These are phyloP conservation scores for Wolfiporia cocos DNA, from an alignment of 1,284 basidiomycete species.

Conservation along the genomic window DNA sequence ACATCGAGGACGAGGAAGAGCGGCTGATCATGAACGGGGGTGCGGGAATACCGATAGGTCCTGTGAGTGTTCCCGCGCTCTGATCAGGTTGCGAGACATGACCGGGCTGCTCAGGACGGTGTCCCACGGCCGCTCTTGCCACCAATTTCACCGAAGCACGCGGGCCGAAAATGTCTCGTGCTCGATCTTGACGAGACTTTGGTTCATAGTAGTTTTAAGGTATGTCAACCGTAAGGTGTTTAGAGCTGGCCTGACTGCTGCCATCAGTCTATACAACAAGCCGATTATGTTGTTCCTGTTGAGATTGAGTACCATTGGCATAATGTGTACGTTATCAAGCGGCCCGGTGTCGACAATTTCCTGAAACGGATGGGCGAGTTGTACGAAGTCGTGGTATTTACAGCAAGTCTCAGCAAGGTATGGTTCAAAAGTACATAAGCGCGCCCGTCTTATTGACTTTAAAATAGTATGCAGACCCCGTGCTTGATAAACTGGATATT, in stretches of 20 bases:
- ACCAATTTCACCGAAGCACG: constrained; percentile 66
- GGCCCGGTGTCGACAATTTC: constrained; percentile 96
- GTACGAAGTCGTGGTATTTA: constrained; percentile 98
- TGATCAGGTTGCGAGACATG: constrained; percentile 4
- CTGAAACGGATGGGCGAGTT: constrained; percentile 96
- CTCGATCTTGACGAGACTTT: constrained; percentile 95
- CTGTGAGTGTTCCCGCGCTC: constrained; percentile 38
- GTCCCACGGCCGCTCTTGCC: constrained; percentile 85
- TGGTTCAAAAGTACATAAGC: constrained; percentile 14
- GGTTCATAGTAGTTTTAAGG: constrained; percentile 92
- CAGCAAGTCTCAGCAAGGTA: constrained; percentile 94
- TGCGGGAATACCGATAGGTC: constrained; percentile 74
- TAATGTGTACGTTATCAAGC: constrained; percentile 98
- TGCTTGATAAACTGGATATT: constrained; percentile 93
- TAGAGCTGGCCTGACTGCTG: no score
- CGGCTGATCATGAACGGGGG: constrained; percentile 77
- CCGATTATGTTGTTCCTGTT: constrained; percentile 98
- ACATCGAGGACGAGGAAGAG: constrained; percentile 72
- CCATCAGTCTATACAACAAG: constrained; percentile 83
- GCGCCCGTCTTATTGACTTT: constrained; percentile 8
- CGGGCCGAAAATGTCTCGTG: constrained; percentile 88
- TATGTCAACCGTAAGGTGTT: constrained; percentile 30
- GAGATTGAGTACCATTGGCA: constrained; percentile 98
- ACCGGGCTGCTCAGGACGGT: constrained; percentile 57
- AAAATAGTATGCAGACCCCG: constrained; percentile 93